These are phyloP conservation scores for Gautieria morchelliformis DNA, from an alignment of 768 basidiomycete genomes.

Conservation along the genomic window DNA sequence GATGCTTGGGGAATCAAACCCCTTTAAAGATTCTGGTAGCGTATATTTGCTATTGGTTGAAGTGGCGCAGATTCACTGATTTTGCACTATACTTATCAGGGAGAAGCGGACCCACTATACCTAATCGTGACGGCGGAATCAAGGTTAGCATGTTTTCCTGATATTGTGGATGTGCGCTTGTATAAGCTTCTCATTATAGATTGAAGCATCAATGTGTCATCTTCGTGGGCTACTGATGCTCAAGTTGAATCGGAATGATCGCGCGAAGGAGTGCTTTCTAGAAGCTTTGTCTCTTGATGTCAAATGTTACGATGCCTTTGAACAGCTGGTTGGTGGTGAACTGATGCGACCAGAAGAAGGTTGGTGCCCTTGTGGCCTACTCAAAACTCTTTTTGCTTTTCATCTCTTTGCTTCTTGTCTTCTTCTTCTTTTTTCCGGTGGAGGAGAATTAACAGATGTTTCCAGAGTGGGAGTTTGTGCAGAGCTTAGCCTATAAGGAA, in stretches of 20 bases:
- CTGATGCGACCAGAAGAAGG: constrained; percentile 98
- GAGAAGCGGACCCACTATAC: constrained; percentile 58
- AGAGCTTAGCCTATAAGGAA: constrained; percentile 67
- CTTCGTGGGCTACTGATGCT: constrained; percentile 90
- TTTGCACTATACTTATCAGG: constrained; percentile 24
- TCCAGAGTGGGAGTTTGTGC: constrained; percentile 93
- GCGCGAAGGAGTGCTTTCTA: constrained; percentile 92
- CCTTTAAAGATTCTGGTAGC: constrained; percentile 64
- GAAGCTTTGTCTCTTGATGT: constrained; percentile 92
- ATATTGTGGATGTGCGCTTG: background rate
- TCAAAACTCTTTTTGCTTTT: background rate
- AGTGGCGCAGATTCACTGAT: background rate
- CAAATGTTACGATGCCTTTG: constrained; percentile 94
- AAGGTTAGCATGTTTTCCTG: constrained; percentile 46
- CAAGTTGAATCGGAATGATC: constrained; percentile 81
- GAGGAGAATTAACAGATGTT: background rate
- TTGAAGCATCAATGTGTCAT: constrained; percentile 96
- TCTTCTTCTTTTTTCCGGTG: constrained; percentile 5
- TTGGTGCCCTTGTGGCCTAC: constrained; percentile 17
- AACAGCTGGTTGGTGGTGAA: constrained; percentile 80
- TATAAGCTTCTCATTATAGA: constrained; percentile 33
- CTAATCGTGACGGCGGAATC: constrained; percentile 86
- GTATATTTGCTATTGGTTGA: background rate
- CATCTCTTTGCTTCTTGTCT: background rate
- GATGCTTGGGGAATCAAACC: constrained; percentile 88